Evolutionary conservation across 495 filamentous ascomycete genomes (phyloP).

Genomic region (Bacidia gigantensis): DNA sequence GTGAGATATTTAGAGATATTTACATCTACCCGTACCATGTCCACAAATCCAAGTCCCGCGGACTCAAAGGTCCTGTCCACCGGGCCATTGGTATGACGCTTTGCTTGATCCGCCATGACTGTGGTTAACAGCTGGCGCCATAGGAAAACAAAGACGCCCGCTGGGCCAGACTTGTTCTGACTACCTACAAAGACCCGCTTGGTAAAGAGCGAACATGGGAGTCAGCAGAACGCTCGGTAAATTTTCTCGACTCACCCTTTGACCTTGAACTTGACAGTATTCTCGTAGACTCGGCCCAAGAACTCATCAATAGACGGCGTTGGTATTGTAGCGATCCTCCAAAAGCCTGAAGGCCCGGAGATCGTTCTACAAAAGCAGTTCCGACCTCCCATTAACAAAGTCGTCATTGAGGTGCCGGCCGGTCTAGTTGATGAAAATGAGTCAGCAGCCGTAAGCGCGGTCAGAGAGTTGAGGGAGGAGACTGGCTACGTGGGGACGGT

Average conservation of each 20-base stretch:
- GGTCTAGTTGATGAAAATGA: conserved; percentile 76
- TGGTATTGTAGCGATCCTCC: conserved; percentile 76
- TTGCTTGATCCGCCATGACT: background rate
- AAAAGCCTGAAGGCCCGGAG: conserved; percentile 56
- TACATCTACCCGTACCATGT: background rate
- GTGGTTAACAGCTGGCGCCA: conserved; percentile 3
- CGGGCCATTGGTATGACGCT: conserved; percentile 32
- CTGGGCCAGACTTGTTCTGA: conserved; percentile 56
- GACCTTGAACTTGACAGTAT: background rate
- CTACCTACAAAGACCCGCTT: conserved; percentile 58
- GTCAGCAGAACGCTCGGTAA: conserved; percentile 55
- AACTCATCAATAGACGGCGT: conserved; percentile 71
- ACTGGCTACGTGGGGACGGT: conserved; percentile 74
- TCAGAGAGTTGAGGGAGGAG: conserved; percentile 87
- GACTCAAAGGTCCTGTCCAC: conserved; percentile 36
- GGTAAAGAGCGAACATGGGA: conserved; percentile 65
- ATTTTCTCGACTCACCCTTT: conserved; percentile 4
- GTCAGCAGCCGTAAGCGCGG: conserved; percentile 61
- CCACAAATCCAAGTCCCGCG: conserved; percentile 8
- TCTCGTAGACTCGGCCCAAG: conserved; percentile 47
- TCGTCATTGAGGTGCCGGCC: conserved; percentile 73
- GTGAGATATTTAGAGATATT: too few species aligned
- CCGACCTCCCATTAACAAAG: conserved; percentile 65
- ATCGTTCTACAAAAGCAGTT: conserved; percentile 81
- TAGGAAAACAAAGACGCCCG: conserved; percentile 46